Evolutionary conservation across 768 basidiomycete genomes (phyloP), one percentile per base, ranked within the genome.

Genomic region (Mycena alexandri): DNA sequence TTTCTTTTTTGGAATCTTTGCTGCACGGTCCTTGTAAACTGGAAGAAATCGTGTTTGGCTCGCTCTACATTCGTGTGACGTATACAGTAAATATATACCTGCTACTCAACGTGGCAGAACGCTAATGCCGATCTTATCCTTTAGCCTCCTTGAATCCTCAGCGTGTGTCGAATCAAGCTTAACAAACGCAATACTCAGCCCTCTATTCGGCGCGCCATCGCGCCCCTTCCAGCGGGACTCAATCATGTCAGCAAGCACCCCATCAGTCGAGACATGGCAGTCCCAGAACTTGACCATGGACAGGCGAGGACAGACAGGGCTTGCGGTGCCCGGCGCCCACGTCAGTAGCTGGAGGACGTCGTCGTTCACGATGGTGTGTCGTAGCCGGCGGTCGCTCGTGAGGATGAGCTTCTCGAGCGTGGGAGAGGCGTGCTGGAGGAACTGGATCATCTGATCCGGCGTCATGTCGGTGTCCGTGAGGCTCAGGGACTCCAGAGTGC

Each of bases 211-310:
- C 22, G 65, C 65, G n/a, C 65, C 65, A 7, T 51, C 65, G 44
- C 55, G 51, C 36, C 65, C 60, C 19, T 46, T 64, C 74, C 75
- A 76, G 16, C 75, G 63, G 21, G 75, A 77, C 59, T 74, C 67
- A 13, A 79, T 58, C 78, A 79, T 79, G 61, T 75, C 73, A 1
- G 76, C 74, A 9, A 79, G 65, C 1, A 74, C 65, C 1, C 77
- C 78, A 55, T 77, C 78, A 8, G 73, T 62, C 1, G 74, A 70
- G 0, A 62, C 55, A 1, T 76, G 69, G 38, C 75, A 77, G 25
- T 75, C 73, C 74, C 71, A 75, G 13, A 78, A 61, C 46, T 69
- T 72, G 22, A 79, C 61, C 42, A 65, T 58, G 29, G 61, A 65
- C 9, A 79, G 71, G 6, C 65, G 70, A 9, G 76, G 70, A 29